A percentile compares a stretch with the other conserved stretches of the same genome.
Evolutionary conservation across 176 grass and related monocot genomes (phyloP).

Genomic region (Avena sativa): DNA sequence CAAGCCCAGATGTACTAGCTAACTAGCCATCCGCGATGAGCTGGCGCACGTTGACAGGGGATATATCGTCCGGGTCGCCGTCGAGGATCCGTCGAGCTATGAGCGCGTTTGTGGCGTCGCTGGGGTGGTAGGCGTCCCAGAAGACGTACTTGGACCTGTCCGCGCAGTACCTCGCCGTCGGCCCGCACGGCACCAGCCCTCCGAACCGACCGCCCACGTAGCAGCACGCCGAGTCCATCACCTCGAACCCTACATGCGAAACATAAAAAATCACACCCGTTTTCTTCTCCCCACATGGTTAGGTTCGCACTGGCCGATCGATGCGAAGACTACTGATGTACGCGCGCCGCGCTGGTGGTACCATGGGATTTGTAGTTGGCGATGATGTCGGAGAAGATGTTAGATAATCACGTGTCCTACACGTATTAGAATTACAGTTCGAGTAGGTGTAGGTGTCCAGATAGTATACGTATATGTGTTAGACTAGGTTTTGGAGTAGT

Average conservation of each 20-base stretch:
- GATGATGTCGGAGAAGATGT: conserved; percentile 72
- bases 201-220: conserved; percentile 60
- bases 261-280: not conserved
- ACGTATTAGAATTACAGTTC: too few species aligned
- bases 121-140: conserved; percentile 89
- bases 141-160: conserved; percentile 90
- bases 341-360: not conserved
- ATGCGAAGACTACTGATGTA: too few species aligned
- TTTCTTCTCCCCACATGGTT: not conserved
- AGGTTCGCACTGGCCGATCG: not conserved
- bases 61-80: conserved; percentile 58
- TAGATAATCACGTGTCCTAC: too few species aligned
- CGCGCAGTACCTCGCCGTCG: conserved; percentile 52
- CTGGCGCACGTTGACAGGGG: conserved; percentile 67
- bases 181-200: conserved; percentile 75
- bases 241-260: conserved; percentile 58
- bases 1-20: too few species aligned
- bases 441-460: too few species aligned
- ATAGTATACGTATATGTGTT: too few species aligned
- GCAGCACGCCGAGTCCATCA: conserved; percentile 81
- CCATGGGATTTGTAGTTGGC: conserved; percentile 64
- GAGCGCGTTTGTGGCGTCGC: conserved; percentile 70
- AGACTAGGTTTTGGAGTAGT: too few species aligned
- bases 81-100: conserved; percentile 67
- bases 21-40: not conserved